phyloP scores from a whole-genome alignment of 345 rosid species.

The Pistacia atlantica region DNA sequence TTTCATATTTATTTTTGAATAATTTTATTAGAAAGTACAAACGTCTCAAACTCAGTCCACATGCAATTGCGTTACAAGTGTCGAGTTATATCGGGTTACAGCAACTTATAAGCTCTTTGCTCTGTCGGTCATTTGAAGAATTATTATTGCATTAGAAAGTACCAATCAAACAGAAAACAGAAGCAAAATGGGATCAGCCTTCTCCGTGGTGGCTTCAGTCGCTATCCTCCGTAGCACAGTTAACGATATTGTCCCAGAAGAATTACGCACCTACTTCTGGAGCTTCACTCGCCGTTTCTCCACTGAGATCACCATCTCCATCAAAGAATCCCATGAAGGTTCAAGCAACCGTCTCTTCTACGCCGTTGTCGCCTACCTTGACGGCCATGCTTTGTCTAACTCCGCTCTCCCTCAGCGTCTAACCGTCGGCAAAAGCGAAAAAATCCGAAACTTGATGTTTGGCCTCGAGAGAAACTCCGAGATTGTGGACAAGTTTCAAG shows the following conservation, averaged over 20 bases:
- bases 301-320: slow-evolving; percentile 31
- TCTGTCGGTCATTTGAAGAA: too few relatives aligned
- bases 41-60: too few relatives aligned
- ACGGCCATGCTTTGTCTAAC: slow-evolving; percentile 20
- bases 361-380: slow-evolving; percentile 31
- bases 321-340: slow-evolving; percentile 38
- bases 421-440: slow-evolving; percentile 40
- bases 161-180: too few relatives aligned
- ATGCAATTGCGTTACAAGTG: too few relatives aligned
- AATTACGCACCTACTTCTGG: slow-evolving; percentile 24
- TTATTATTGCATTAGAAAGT: too few relatives aligned
- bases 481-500: slow-evolving; percentile 35
- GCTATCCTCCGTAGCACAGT: slow-evolving; percentile 37
- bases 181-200: slow-evolving; percentile 23
- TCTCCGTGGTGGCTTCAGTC: slow-evolving; percentile 36
- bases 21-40: too few relatives aligned
- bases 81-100: too few relatives aligned
- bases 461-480: slow-evolving; percentile 37
- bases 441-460: slow-evolving; percentile 22
- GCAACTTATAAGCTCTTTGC: too few relatives aligned
- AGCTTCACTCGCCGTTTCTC: slow-evolving; percentile 34
- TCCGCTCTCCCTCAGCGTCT: slow-evolving; percentile 24
- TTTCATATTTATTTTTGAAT: too few relatives aligned
- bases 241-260: slow-evolving; percentile 35
- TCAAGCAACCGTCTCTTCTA: slow-evolving; percentile 39